Evolutionary conservation across 1,284 basidiomycete genomes (phyloP).

Genomic region (Anthracocystis panici-leucophaei): DNA sequence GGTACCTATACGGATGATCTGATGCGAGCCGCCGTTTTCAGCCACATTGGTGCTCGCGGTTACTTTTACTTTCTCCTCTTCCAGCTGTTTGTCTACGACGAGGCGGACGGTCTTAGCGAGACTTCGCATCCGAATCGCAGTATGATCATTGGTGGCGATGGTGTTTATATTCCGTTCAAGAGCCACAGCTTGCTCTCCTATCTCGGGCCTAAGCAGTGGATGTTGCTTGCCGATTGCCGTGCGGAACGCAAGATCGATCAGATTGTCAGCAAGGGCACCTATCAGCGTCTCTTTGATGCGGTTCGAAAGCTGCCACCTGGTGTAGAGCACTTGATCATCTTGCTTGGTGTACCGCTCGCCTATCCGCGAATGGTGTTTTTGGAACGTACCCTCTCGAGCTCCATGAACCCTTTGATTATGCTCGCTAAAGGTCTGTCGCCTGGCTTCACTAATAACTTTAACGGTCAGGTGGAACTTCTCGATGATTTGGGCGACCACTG

Average conservation of each 20-base stretch:
- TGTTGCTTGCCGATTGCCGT: slow-evolving; percentile 66
- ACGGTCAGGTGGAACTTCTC: slow-evolving; percentile 68
- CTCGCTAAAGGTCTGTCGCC: slow-evolving; percentile 61
- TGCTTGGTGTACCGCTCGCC: slow-evolving; percentile 68
- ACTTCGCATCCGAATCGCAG: slow-evolving; percentile 47
- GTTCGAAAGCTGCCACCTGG: slow-evolving; percentile 54
- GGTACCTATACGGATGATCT: slow-evolving; percentile 75
- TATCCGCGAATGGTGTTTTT: slow-evolving; percentile 69
- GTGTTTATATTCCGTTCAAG: slow-evolving; percentile 63
- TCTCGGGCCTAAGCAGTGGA: slow-evolving; percentile 66
- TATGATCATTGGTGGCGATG: slow-evolving; percentile 62
- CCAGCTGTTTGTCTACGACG: slow-evolving; percentile 66
- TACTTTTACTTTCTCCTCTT: slow-evolving; percentile 68
- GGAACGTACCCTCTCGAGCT: slow-evolving; percentile 60
- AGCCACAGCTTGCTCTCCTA: slow-evolving; percentile 64
- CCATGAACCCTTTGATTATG: slow-evolving; percentile 64
- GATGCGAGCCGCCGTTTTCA: slow-evolving; percentile 65
- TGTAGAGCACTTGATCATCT: slow-evolving; percentile 66
- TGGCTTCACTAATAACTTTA: slow-evolving; percentile 67
- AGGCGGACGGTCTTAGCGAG: slow-evolving; percentile 55
- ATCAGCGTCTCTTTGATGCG: slow-evolving; percentile 58
- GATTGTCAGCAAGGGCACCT: slow-evolving; percentile 62
- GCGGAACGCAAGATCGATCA: slow-evolving; percentile 67
- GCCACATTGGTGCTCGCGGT: slow-evolving; percentile 57
- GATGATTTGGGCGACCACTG: slow-evolving; percentile 81